These are phyloP conservation scores for Coniella vitis DNA, from an alignment of 2,329 filamentous ascomycete genomes.

Conservation along the genomic window DNA sequence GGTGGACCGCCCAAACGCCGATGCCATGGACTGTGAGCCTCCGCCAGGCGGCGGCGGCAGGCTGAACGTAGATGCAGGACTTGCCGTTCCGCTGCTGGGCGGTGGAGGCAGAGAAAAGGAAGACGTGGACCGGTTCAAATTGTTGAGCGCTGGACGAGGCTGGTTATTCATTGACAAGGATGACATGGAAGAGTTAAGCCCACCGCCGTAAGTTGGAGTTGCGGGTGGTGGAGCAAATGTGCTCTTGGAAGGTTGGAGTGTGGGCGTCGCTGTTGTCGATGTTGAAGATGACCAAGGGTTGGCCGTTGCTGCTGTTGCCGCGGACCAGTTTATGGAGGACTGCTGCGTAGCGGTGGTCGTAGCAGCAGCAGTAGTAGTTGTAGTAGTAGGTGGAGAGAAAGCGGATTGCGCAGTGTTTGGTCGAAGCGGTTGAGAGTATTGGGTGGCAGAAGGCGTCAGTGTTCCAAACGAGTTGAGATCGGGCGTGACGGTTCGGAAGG, in stretches of 20 bases:
- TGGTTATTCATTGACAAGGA: constrained; percentile 40
- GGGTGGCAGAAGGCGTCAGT: constrained; percentile 52
- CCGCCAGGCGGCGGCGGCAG: constrained; percentile 23
- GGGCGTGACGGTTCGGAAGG: constrained; percentile 52
- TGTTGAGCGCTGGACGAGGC: constrained; percentile 30
- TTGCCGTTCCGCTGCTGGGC: constrained; percentile 28
- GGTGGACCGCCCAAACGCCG: constrained; percentile 19
- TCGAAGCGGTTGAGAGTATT: constrained; percentile 56
- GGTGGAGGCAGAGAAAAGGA: constrained; percentile 55
- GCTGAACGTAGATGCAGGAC: constrained; percentile 36
- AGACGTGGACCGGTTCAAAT: constrained; percentile 27
- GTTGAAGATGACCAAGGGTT: constrained; percentile 48
- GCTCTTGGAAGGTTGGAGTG: constrained; percentile 22
- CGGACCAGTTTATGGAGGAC: constrained; percentile 44
- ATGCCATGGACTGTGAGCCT: constrained; percentile 8
- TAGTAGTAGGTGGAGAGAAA: constrained; percentile 20
- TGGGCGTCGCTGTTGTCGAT: constrained; percentile 25
- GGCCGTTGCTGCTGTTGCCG: constrained; percentile 29
- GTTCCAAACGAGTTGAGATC: constrained; percentile 49
- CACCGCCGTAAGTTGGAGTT: constrained; percentile 28
- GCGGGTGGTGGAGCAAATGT: constrained; percentile 21
- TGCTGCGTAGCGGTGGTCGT: constrained; percentile 18
- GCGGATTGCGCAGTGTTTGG: constrained; percentile 28
- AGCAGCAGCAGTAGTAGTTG: too few species aligned
- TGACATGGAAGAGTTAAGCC: constrained; percentile 38